These are phyloP conservation scores for Boletus eberwhitei DNA, from an alignment of 768 basidiomycete genomes.

Conservation along the genomic window DNA sequence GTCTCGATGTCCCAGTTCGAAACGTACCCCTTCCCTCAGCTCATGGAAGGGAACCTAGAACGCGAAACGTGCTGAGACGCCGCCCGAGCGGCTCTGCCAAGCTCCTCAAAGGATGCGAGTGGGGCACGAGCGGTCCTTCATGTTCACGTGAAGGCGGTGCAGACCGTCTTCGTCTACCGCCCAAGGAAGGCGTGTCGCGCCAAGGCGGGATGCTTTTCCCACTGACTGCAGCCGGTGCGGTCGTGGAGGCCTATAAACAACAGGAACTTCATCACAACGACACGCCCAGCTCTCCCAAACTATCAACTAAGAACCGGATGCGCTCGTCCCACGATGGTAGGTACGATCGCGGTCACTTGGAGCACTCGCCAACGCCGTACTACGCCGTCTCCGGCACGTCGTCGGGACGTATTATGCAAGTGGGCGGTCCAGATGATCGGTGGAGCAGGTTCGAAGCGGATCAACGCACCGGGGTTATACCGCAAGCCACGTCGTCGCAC, in stretches of 20 bases:
- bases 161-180: not conserved
- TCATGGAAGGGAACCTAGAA: conserved; percentile 15
- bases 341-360: conserved; percentile 14
- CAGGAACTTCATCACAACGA: conserved; percentile 32
- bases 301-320: conserved; percentile 28
- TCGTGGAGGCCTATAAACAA: conserved; percentile 48
- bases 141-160: not conserved
- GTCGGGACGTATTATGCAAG: conserved; percentile 43
- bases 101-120: conserved; percentile 12
- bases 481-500: not conserved
- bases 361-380: conserved; percentile 39
- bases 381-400: conserved; percentile 54
- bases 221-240: conserved; percentile 45
- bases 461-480: not conserved
- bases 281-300: conserved; percentile 8
- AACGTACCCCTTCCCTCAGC: not conserved
- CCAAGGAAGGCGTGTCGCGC: not conserved
- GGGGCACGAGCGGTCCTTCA: conserved; percentile 8
- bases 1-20: conserved; percentile 4
- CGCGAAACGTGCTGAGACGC: conserved; percentile 33
- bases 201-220: not conserved
- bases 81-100: conserved; percentile 29
- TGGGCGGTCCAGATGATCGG: conserved; percentile 41
- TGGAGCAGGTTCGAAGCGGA: conserved; percentile 6
- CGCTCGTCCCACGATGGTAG: conserved; percentile 6